phyloP scores from a whole-genome alignment of 352 stramenopile genomes.

The Phytophthora aleatoria region DNA sequence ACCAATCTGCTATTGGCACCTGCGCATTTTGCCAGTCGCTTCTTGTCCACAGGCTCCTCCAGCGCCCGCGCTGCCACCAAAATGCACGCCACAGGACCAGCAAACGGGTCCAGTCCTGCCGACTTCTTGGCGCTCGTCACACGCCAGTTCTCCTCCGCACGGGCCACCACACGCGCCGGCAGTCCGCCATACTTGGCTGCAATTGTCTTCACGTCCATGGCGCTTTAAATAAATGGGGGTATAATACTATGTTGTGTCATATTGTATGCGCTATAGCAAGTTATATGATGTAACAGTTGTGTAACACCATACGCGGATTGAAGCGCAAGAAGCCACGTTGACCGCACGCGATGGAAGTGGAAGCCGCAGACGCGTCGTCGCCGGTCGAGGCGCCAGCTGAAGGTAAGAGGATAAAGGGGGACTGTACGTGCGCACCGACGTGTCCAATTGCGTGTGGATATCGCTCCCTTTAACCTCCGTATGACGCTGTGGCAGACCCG shows the following conservation, averaged over 20 bases:
- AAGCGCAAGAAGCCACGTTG: slow-evolving; percentile 15
- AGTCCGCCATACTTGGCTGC: slow-evolving; percentile 59
- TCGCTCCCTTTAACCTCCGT: neutral
- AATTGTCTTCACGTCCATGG: slow-evolving; percentile 60
- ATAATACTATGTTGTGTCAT: neutral
- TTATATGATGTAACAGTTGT: slow-evolving; percentile 10
- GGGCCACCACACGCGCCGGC: slow-evolving; percentile 50
- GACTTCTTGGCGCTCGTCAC: slow-evolving; percentile 53
- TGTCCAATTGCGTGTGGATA: neutral
- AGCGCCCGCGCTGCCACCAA: slow-evolving; percentile 61
- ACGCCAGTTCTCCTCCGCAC: slow-evolving; percentile 60
- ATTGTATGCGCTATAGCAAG: slow-evolving; percentile 6
- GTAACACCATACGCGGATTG: slow-evolving; percentile 7
- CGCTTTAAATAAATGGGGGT: neutral
- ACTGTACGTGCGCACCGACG: slow-evolving; percentile 7
- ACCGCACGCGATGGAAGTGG: slow-evolving; percentile 21
- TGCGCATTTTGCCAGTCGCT: slow-evolving; percentile 45
- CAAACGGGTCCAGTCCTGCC: slow-evolving; percentile 36
- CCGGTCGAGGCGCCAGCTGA: slow-evolving; percentile 3
- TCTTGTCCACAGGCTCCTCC: slow-evolving; percentile 53
- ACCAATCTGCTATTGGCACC: slow-evolving; percentile 46
- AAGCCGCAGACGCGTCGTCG: slow-evolving; percentile 14
- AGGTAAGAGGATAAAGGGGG: slow-evolving; percentile 26
- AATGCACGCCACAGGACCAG: slow-evolving; percentile 63
- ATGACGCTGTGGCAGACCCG: slow-evolving; percentile 9